Evolutionary conservation across 208 protist species (phyloP).

Genomic region (Leishmania martiniquensis): DNA sequence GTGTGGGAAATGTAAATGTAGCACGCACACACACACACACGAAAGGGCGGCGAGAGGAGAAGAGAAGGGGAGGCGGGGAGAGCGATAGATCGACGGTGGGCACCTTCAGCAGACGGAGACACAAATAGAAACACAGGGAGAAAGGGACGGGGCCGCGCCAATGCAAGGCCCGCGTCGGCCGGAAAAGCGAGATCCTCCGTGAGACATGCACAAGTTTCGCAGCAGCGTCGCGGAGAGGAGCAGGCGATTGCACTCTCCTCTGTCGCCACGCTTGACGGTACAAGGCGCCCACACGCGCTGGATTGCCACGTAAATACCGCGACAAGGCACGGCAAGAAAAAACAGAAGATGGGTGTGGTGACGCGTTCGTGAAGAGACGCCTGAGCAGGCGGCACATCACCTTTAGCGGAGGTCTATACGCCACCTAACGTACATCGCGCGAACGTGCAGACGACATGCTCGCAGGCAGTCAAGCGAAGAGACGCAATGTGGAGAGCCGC

Average conservation of each 20-base stretch:
- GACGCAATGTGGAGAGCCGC: not conserved
- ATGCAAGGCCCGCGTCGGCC: not conserved
- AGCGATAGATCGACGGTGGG: not conserved
- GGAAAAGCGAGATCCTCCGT: not conserved
- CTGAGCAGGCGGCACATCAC: not conserved
- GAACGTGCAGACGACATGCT: not conserved
- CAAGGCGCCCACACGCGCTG: not conserved
- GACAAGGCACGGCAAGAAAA: not conserved
- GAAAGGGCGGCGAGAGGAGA: not conserved
- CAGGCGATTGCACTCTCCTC: not conserved
- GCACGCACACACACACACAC: not conserved
- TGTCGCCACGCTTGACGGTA: not conserved
- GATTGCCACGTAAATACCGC: not conserved
- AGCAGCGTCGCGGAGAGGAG: not conserved
- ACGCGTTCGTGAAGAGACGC: not conserved
- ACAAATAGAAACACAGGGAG: not conserved
- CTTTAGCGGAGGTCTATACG: not conserved
- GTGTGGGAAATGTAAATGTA: no score
- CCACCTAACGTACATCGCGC: not conserved
- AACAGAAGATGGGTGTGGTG: not conserved
- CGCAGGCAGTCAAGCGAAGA: not conserved
- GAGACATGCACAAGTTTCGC: not conserved
- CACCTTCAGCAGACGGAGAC: not conserved
- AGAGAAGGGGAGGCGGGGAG: not conserved
- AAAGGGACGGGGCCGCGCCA: no score